Evolutionary conservation across 305 asterid species (phyloP), one percentile per base, ranked within the genome.

Genomic region (Fraxinus xanthoxyloides): DNA sequence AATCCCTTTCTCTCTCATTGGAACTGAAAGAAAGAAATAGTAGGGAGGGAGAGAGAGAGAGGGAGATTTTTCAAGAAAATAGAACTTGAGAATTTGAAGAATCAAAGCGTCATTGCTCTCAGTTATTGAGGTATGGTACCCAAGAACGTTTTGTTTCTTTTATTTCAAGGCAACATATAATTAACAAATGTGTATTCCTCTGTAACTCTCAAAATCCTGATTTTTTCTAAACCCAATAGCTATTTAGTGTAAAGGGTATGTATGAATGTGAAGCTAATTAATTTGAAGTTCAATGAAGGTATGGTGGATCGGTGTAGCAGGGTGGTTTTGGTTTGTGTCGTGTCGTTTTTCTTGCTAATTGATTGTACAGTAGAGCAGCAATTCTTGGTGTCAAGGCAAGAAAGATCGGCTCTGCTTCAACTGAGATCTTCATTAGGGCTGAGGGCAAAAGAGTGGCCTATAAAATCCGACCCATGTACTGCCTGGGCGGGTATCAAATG

Each of bases 381-480:
- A 21, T 67, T 82, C 3, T 77, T 82, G 80, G 78, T 72, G 75
- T 87, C 90, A 31, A 36, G 88, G 40, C 84, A 72, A 70, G 93
- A 91, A 81, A 83, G 85, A 73, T 84, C 86, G 72, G 84, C 90
- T 78, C 83, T 91, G 84, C 89, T 90, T 81, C 88, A 85, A 78
- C 76, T 90, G 89, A 90, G 95, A 89, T 88, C 95, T 85, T 87
- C 92, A n/a, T 85, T 91, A 86, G 95, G 92, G 79, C 67, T 91
- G 78, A 86, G 91, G 77, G 86, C 90, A 0, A 87, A 48, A 86
- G 89, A 91, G 48, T 91, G 93, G 95, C 92, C 93, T 12, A 80
- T 86, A 75, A 91, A 88, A 80, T 63, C 87, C 76, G 90, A 90
- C 79, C 94, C 94, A 35, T 91, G 94, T 59, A 46, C 75, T 28